A percentile compares a stretch with the other conserved stretches of the same genome.
Evolutionary conservation across 1,284 basidiomycete species (phyloP).

Genomic region (Phenoliferia sp.): DNA sequence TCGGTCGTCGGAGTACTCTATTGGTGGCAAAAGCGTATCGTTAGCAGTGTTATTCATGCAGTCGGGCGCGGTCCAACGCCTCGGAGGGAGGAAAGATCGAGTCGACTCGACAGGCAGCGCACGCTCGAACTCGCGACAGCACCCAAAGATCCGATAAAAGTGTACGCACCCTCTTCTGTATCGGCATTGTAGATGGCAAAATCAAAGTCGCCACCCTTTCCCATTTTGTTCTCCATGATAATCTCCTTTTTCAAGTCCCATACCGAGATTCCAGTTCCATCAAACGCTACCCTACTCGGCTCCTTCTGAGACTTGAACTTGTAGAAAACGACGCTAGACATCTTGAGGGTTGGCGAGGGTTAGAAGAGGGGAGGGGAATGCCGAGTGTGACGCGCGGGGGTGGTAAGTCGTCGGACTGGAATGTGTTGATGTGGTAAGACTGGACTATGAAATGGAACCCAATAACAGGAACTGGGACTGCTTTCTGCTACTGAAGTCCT

Average conservation of each 20-base stretch:
- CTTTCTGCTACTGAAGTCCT: too few relatives aligned
- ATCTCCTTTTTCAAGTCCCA: constrained; percentile 99
- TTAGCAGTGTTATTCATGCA: too few relatives aligned
- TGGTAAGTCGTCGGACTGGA: too few relatives aligned
- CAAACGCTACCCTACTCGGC: constrained; percentile 92
- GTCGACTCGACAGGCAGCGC: not conserved
- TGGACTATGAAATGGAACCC: too few relatives aligned
- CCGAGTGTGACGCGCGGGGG: not conserved
- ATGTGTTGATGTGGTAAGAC: too few relatives aligned
- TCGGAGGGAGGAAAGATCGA: too few relatives aligned
- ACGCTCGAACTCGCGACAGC: not conserved
- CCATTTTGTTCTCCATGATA: constrained; percentile 88
- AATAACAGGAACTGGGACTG: too few relatives aligned
- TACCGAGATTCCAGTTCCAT: constrained; percentile 96
- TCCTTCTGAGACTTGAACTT: constrained; percentile 93
- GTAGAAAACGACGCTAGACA: constrained; percentile 69
- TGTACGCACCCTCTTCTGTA: constrained; percentile 70
- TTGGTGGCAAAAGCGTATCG: not conserved
- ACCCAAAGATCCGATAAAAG: not conserved
- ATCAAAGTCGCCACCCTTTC: constrained; percentile 93
- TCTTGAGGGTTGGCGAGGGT: not conserved
- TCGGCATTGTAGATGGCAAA: constrained; percentile 72
- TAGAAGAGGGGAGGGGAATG: not conserved
- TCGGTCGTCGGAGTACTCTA: constrained; percentile 90
- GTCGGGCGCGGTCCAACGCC: too few relatives aligned